phyloP scores from a whole-genome alignment of 2,329 filamentous ascomycete species.

The Daldinia sp. region DNA sequence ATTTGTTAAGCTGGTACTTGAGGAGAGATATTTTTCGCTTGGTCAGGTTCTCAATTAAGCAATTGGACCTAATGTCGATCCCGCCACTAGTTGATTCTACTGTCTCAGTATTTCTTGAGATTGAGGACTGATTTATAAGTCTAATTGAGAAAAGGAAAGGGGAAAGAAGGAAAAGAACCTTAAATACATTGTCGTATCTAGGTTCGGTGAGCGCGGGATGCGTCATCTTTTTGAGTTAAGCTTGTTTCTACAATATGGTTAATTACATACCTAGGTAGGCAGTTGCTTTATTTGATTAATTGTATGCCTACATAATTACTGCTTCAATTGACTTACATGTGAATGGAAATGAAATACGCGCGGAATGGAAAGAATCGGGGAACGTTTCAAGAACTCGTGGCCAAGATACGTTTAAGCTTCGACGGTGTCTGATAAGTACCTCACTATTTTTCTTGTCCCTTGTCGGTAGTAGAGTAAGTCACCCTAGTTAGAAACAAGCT shows the following conservation, averaged over 20 bases:
- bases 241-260: constrained; percentile 6
- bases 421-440: constrained; percentile 19
- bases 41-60: constrained; percentile 20
- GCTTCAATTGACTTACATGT: constrained; percentile 10
- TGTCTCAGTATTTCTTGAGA: constrained; percentile 8
- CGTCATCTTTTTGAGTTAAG: constrained; percentile 2
- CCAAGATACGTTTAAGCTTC: constrained; percentile 26
- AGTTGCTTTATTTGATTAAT: too few species aligned
- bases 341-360: background rate
- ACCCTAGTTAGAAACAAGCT: background rate
- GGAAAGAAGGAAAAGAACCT: constrained; percentile 7
- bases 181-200: constrained; percentile 21
- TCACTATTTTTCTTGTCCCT: constrained; percentile 16
- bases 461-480: constrained; percentile 10
- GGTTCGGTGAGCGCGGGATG: constrained; percentile 16
- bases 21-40: background rate
- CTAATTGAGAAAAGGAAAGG: background rate
- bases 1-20: constrained; percentile 44
- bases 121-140: background rate
- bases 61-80: constrained; percentile 35
- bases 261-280: background rate
- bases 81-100: constrained; percentile 22
- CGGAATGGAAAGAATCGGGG: background rate
- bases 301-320: too few species aligned
- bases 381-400: constrained; percentile 15